Evolutionary conservation across 2,329 filamentous ascomycete species (phyloP).

Genomic region (Verticillium nonalfalfae): DNA sequence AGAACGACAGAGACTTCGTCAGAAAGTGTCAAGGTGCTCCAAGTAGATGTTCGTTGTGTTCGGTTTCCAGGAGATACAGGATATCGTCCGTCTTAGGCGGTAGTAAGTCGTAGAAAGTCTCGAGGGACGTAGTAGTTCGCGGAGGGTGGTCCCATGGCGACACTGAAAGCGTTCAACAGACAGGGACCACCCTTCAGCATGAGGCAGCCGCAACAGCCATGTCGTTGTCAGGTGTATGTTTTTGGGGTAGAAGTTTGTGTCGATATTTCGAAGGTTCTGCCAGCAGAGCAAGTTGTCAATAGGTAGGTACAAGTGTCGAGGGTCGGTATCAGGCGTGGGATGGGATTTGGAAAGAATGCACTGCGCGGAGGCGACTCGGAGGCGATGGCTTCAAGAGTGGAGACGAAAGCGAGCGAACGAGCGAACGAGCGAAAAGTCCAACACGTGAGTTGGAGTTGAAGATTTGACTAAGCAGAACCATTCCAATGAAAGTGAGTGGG

Average conservation of each 20-base stretch:
- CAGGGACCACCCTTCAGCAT: conserved; percentile 48
- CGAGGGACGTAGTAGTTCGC: conserved; percentile 28
- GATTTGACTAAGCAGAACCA: not conserved
- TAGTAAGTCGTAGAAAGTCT: conserved; percentile 6
- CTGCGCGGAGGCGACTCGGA: not conserved
- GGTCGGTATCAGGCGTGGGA: no score
- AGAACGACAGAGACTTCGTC: not conserved
- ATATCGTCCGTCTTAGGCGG: not conserved
- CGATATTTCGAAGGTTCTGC: not conserved
- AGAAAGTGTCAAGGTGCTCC: not conserved
- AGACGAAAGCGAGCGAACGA: no score
- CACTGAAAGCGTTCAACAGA: conserved; percentile 37
- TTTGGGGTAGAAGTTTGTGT: not conserved
- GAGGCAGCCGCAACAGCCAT: conserved; percentile 31
- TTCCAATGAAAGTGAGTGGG: not conserved
- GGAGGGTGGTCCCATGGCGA: conserved; percentile 53
- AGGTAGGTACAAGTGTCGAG: not conserved
- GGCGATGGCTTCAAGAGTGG: not conserved
- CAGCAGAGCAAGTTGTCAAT: not conserved
- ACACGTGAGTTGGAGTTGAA: conserved; percentile 8
- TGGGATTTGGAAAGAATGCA: not conserved
- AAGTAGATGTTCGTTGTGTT: not conserved
- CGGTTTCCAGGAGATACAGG: not conserved
- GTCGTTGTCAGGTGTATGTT: not conserved
- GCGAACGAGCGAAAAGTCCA: conserved; percentile 6